phyloP scores from a whole-genome alignment of 352 stramenopile genomes.

The Globisporangium emineosum region DNA sequence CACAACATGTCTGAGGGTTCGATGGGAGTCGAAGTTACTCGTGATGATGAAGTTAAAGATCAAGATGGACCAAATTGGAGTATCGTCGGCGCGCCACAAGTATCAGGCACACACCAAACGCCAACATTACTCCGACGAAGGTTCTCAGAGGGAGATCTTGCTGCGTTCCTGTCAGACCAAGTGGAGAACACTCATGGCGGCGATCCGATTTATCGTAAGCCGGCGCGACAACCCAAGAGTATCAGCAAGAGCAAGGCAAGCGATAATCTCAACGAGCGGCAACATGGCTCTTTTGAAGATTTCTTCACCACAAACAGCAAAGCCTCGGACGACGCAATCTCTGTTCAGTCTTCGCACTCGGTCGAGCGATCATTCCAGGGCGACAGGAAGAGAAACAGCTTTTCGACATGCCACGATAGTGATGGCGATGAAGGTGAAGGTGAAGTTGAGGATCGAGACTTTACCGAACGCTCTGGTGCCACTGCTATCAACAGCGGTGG shows the following conservation, averaged over 20 bases:
- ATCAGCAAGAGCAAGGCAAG: slow-evolving; percentile 5
- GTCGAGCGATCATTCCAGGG: background rate
- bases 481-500: slow-evolving; percentile 9
- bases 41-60: background rate
- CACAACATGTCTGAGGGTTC: background rate
- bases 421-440: slow-evolving; percentile 16
- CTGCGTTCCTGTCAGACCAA: background rate
- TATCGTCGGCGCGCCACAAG: background rate
- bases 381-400: slow-evolving; percentile 3
- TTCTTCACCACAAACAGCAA: background rate
- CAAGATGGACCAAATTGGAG: background rate
- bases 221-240: background rate
- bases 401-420: slow-evolving; percentile 13
- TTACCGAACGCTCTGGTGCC: slow-evolving; percentile 8
- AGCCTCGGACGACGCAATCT: background rate
- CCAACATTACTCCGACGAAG: slow-evolving; percentile 1
- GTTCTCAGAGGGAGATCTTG: slow-evolving; percentile 16
- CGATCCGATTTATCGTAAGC: background rate
- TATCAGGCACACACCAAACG: background rate
- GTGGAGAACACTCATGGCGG: background rate
- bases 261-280: slow-evolving; percentile 10
- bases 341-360: slow-evolving; percentile 1
- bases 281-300: slow-evolving; percentile 8
- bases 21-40: no score
- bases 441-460: slow-evolving; percentile 13